Evolutionary conservation across 2,329 filamentous ascomycete genomes (phyloP).

Genomic region (Cytospora piceicola): DNA sequence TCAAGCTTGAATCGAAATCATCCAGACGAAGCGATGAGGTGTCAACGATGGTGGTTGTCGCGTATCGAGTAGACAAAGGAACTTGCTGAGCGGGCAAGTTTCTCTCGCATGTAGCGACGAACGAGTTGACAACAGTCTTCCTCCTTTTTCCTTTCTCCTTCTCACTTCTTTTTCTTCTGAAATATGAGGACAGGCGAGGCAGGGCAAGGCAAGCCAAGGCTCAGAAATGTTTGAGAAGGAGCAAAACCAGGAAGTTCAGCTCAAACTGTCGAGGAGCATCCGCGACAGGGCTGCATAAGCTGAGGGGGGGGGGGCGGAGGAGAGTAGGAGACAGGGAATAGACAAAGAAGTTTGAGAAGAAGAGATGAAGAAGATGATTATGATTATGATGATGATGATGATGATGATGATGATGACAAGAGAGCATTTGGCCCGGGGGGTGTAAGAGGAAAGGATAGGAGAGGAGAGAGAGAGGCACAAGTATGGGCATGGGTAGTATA

Average conservation of each 20-base stretch:
- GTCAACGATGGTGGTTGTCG: slow-evolving; percentile 9
- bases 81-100: neutral
- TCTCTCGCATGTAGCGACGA: neutral
- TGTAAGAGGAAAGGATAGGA: slow-evolving; percentile 23
- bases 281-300: slow-evolving; percentile 28
- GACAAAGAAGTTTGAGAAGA: neutral
- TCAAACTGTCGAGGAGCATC: slow-evolving; percentile 25
- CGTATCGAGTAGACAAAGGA: slow-evolving; percentile 1
- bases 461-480: slow-evolving; percentile 26
- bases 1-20: slow-evolving; percentile 45
- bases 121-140: neutral
- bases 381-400: slow-evolving; percentile 16
- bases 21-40: slow-evolving; percentile 37
- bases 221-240: slow-evolving; percentile 19
- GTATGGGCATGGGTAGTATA: slow-evolving; percentile 3
- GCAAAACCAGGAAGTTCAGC: slow-evolving; percentile 23
- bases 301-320: neutral
- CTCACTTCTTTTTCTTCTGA: neutral
- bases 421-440: slow-evolving; percentile 14
- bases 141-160: neutral
- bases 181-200: neutral
- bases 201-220: slow-evolving; percentile 1
- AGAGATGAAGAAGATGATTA: neutral
- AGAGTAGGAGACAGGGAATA: neutral
- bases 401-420: neutral